Evolutionary conservation across 2,329 filamentous ascomycete species (phyloP), one percentile per base, ranked within the genome.

Genomic region (Cercospora berteroae): DNA sequence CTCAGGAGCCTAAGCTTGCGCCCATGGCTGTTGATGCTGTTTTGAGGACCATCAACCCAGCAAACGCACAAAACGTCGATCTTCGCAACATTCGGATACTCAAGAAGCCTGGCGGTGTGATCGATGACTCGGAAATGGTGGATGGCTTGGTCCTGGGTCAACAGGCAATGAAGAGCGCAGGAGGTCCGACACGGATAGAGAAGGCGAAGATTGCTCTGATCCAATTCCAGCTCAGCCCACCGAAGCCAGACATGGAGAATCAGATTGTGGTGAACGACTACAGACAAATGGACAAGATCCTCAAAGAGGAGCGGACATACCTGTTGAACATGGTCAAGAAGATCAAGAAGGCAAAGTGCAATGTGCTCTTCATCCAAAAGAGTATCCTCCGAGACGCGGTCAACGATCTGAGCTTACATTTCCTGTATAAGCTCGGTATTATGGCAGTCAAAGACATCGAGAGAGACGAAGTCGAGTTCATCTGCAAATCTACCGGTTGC

Each of bases 191-290:
- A 74, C 88, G 94, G 77, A 96, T 98, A 85, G 95, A 99, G 82
- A 99, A 99, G 87, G 95, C 95, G 71, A 90, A 86, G 83, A 99
- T 99, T 82, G 95, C 91, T 72, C 85, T 99, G 69, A 98, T 99
- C 74, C 95, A 99, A 80, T 99, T 99, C 87, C 95, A 99, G 82
- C 89, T 99, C 75, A 97, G 93, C 81, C 94, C 95, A 57, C 95
- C 95, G 1, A 99, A 99, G 83, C 95, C 95, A 74, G 95, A 99
- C 89, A 99, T 99, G 95, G 95, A 99, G 84, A 99, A 99, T 83
- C 95, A 96, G 78, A 98, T 99, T 72, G 90, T 96, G 33, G 95
- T 99, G 77, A 99, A 99, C 81, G 95, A 99, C 84, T 99, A 99
- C 86, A 88, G 95, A 78, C 95, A 99, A 81, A 99, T 99, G 95